These are phyloP conservation scores for Cladophialophora chaetospira DNA, from an alignment of 2,329 filamentous ascomycete species.

Conservation along the genomic window DNA sequence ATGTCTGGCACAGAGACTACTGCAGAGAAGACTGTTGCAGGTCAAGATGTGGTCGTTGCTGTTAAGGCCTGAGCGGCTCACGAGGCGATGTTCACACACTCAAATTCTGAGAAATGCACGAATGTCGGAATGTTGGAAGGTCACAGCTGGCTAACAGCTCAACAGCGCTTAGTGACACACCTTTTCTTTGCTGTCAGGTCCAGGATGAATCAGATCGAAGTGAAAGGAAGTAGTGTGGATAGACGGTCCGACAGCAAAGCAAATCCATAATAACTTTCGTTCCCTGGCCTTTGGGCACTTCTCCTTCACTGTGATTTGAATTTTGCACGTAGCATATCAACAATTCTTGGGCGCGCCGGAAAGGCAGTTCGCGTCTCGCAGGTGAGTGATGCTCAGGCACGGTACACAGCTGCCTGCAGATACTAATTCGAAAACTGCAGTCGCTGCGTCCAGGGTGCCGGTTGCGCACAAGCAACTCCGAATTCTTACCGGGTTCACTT, in stretches of 20 bases:
- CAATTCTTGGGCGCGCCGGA: neutral
- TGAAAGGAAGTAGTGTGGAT: neutral
- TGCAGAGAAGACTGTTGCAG: neutral
- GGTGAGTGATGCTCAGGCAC: too few species aligned
- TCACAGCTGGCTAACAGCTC: neutral
- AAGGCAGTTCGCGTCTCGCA: neutral
- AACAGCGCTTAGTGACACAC: neutral
- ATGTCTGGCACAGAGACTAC: neutral
- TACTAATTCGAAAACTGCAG: too few species aligned
- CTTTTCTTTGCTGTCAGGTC: constrained; percentile 1
- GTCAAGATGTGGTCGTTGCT: neutral
- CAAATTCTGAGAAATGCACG: too few species aligned
- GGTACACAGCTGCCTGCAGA: too few species aligned
- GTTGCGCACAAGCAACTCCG: too few species aligned
- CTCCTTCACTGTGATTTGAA: neutral
- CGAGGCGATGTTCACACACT: neutral
- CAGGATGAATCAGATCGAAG: neutral
- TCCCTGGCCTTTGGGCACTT: neutral
- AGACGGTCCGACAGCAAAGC: neutral
- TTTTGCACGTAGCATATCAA: neutral
- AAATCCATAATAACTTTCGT: neutral
- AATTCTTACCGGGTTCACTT: too few species aligned
- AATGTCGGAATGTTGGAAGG: neutral
- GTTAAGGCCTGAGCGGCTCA: neutral
- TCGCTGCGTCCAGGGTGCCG: too few species aligned